Base-by-base conservation (phyloP, 2,329 filamentous ascomycete species). In the Neonectria hederae region DNA sequence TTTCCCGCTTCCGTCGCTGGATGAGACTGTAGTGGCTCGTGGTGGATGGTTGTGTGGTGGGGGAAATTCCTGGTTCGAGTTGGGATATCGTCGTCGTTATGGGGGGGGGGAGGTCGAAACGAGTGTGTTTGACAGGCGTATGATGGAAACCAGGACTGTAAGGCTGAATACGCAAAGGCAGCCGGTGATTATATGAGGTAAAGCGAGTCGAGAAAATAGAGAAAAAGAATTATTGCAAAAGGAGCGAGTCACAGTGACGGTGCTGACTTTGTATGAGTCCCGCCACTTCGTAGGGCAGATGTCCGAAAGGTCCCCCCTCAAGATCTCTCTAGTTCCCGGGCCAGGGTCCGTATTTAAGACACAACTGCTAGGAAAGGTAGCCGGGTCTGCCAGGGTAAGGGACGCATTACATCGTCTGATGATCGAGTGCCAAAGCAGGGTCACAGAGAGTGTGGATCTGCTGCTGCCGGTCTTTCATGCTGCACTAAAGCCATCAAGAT, bases 401-500 rank as follows among this genome's bases (percentile, higher is more conserved):
- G 67, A 68, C 64, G 68, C 69, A 68, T 69, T 74, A 66, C 68
- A 73, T 74, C 72, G 72, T 74, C 72, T 71, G 72, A 74, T 74
- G 72, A 73, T 72, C 67, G 69, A 74, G 67, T 67, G 62, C 67
- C 66, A 65, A 58, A 69, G 68, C 72, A 73, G 70, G 68, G 67
- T 70, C 56, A 69, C 61, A 73, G 63, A 72, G 69, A 62, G 71
- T 66, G 72, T 74, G 72, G 72, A 74, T 71, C 72, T 66, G 55
- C 59, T 62, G 58, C 62, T 67, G 65, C 66, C 63, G 67, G 58
- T 71, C 65, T 73, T 73, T 72, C 70, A 73, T 73, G 70, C 70
- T 73, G 72, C 72, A 74, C 71, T 73, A 68, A 68, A 72, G 62
- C 69, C 70, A 74, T 73, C 65, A 69, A 74, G 72, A 67, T 72